These are phyloP conservation scores for Colletotrichum tropicale DNA, from an alignment of 2,329 filamentous ascomycete species.

Conservation along the genomic window DNA sequence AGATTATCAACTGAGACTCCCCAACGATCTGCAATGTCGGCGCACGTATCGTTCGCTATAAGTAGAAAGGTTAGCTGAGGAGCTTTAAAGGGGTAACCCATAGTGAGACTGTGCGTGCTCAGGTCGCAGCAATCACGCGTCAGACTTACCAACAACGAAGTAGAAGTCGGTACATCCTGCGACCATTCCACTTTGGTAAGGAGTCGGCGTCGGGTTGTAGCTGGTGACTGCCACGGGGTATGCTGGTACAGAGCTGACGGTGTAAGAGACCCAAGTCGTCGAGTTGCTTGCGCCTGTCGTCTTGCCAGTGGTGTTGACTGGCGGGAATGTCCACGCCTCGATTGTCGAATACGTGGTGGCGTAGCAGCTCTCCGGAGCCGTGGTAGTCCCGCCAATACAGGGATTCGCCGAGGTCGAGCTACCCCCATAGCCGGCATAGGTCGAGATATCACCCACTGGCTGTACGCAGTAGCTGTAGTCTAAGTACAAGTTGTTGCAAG, in stretches of 20 bases:
- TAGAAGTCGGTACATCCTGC: not conserved
- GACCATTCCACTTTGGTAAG: not conserved
- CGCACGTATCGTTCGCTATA: not conserved
- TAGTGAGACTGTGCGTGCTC: not conserved
- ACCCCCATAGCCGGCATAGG: not conserved
- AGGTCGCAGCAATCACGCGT: not conserved
- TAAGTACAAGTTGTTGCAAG: not conserved
- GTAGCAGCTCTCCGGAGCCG: not conserved
- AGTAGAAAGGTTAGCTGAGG: not conserved
- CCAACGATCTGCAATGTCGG: not conserved
- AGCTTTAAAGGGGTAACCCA: not conserved
- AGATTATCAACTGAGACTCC: not conserved
- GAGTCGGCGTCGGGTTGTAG: not conserved
- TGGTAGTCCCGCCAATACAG: not conserved
- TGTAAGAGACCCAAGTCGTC: not conserved
- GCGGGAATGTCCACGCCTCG: not conserved
- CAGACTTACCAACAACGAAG: not conserved
- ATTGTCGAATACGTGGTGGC: not conserved
- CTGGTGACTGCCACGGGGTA: not conserved
- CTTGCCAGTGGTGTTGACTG: not conserved
- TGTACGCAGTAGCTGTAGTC: not conserved
- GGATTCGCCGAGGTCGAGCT: not conserved
- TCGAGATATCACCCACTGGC: constrained; percentile 15
- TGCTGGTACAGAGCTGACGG: not conserved
- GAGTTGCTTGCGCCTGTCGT: not conserved